These are phyloP conservation scores for Trichosporon sp. DNA, from an alignment of 1,284 basidiomycete species.

Conservation along the genomic window DNA sequence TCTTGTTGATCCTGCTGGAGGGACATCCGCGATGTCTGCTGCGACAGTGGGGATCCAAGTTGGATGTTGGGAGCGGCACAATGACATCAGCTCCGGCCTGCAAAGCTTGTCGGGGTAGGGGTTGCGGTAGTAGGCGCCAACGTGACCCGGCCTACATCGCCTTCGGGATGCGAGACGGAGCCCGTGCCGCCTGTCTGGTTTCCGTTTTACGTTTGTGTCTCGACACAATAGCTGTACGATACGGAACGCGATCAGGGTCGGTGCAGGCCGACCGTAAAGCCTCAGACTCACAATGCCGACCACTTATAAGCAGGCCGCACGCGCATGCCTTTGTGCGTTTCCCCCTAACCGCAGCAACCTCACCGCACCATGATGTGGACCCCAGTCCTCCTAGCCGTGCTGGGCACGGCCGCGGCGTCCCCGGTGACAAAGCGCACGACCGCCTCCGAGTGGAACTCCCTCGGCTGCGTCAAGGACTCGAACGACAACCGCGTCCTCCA, in stretches of 20 bases:
- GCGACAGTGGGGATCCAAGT: background rate
- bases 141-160: background rate
- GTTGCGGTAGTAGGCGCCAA: background rate
- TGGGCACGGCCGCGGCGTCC: background rate
- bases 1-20: background rate
- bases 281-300: background rate
- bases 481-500: constrained; percentile 23
- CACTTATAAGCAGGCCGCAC: background rate
- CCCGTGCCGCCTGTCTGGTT: background rate
- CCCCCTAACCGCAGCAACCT: background rate
- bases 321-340: background rate
- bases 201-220: background rate
- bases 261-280: background rate
- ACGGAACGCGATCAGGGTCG: background rate
- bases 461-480: constrained; percentile 42
- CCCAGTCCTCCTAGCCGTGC: background rate
- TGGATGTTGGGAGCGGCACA: background rate
- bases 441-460: constrained; percentile 10
- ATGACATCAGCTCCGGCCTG: background rate
- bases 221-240: background rate
- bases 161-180: background rate
- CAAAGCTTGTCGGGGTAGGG: background rate
- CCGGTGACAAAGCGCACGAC: constrained; percentile 6
- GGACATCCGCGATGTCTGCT: too few relatives aligned
- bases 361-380: background rate